A percentile compares a stretch with the other conserved stretches of the same genome.
Evolutionary conservation across 164 flowering plant genomes (phyloP).

Genomic region (Saururus chinensis): DNA sequence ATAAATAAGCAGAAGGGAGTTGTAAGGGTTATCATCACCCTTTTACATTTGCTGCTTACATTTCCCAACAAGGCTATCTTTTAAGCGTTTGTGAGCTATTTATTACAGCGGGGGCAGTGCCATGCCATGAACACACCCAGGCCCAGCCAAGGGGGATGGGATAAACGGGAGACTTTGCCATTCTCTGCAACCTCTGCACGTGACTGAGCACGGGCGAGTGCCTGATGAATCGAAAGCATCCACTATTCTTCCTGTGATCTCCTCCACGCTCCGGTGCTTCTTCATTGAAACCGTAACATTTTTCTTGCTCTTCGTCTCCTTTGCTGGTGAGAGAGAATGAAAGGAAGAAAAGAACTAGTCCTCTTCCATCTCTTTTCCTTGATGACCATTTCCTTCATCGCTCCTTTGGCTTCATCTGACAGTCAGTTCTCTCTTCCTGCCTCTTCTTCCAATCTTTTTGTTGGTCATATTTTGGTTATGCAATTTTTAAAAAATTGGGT

Average conservation of each 20-base stretch:
- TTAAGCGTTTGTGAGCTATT: neutral
- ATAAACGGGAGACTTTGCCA: neutral
- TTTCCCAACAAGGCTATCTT: neutral
- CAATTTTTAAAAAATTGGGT: neutral
- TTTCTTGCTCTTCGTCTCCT: conserved; percentile 1
- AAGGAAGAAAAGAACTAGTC: neutral
- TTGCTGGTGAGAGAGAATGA: conserved; percentile 7
- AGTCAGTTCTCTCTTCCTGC: conserved; percentile 8
- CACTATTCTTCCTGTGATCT: conserved; percentile 15
- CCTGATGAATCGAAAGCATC: too few relatives aligned
- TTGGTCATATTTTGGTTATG: neutral
- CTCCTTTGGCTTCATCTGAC: conserved; percentile 8
- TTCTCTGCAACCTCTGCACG: conserved; percentile 3
- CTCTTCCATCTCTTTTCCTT: conserved; percentile 1
- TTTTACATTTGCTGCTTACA: too few relatives aligned
- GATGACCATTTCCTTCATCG: conserved; percentile 4
- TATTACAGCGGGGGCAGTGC: neutral
- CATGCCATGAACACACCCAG: neutral
- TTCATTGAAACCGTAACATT: neutral
- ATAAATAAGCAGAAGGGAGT: too few relatives aligned
- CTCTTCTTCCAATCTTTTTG: conserved; percentile 7
- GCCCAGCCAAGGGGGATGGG: neutral
- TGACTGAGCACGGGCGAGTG: conserved; percentile 6
- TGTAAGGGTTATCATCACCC: too few relatives aligned
- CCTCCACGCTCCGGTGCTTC: neutral